Conservation (phyloP, 208 protist species). For the Acanthamoeba quina region DNA sequence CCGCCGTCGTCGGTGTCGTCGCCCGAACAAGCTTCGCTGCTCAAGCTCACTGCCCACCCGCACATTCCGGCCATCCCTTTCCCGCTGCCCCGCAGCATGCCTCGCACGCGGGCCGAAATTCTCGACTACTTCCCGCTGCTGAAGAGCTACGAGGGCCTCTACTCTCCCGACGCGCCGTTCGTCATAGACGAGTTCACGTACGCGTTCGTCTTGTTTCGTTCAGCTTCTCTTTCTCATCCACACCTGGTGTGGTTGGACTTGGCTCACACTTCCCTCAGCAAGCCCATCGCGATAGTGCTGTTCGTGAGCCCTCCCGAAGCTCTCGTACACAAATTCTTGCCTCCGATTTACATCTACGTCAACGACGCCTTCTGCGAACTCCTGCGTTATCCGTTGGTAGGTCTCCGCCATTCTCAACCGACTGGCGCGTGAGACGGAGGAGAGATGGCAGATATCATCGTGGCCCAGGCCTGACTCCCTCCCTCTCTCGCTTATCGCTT, state of each 20-base stretch:
- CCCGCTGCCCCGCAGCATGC: background rate
- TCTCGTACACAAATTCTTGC: background rate
- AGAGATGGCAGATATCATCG: background rate
- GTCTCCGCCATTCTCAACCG: background rate
- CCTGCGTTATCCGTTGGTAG: conserved; percentile 2
- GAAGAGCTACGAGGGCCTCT: background rate
- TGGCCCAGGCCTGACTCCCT: background rate
- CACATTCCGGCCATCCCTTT: background rate
- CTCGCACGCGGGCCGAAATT: conserved; percentile 43
- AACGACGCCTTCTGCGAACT: conserved; percentile 22
- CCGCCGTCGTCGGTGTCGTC: background rate
- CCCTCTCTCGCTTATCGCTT: background rate
- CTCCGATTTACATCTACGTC: conserved; percentile 32
- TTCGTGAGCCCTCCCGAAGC: background rate
- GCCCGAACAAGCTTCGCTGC: background rate
- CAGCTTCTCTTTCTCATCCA: background rate
- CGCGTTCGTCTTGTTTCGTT: background rate
- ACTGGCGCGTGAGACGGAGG: too few species aligned
- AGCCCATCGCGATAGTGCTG: conserved; percentile 36
- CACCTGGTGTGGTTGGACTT: background rate
- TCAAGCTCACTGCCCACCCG: background rate
- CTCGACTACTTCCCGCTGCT: conserved; percentile 31
- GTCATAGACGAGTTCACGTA: conserved; percentile 55
- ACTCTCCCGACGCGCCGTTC: conserved; percentile 7
- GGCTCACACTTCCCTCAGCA: background rate